A percentile compares a stretch with the other conserved stretches of the same genome.
These are phyloP conservation scores for Fallopia convolvulus DNA, from an alignment of 148 eudicot genomes.

Conservation along the genomic window DNA sequence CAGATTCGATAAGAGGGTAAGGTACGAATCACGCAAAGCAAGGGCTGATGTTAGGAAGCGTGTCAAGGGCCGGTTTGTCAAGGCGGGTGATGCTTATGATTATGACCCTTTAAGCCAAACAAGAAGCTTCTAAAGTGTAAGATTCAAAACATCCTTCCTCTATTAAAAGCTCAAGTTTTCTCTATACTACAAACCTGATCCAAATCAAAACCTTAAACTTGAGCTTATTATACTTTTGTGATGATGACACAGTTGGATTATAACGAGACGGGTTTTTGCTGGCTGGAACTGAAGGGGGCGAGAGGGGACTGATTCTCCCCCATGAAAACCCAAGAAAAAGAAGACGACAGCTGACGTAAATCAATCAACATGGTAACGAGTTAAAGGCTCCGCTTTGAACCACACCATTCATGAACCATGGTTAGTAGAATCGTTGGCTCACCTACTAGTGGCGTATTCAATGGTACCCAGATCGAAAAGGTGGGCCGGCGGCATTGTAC, in stretches of 20 bases:
- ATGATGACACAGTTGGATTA: not conserved
- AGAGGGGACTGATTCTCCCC: not conserved
- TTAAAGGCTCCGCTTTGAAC: not conserved
- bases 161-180: no score
- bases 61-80: conserved; percentile 39
- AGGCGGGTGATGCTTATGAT: conserved; percentile 43
- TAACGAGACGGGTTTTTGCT: not conserved
- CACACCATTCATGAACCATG: not conserved
- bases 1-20: conserved; percentile 36
- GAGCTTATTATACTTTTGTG: not conserved
- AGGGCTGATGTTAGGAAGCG: conserved; percentile 44
- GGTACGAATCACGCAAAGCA: conserved; percentile 39
- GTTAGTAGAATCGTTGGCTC: not conserved
- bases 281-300: not conserved
- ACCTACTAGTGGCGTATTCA: not conserved
- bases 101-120: conserved; percentile 31
- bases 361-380: not conserved
- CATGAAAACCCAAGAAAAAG: not conserved
- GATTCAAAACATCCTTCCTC: not conserved
- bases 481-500: not conserved
- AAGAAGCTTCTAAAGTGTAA: conserved; percentile 24
- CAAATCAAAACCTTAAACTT: not conserved
- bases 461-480: not conserved
- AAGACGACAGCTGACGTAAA: not conserved
- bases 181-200: not conserved